Conservation (phyloP, 495 filamentous ascomycete genomes). For the Venustampulla echinocandica region DNA sequence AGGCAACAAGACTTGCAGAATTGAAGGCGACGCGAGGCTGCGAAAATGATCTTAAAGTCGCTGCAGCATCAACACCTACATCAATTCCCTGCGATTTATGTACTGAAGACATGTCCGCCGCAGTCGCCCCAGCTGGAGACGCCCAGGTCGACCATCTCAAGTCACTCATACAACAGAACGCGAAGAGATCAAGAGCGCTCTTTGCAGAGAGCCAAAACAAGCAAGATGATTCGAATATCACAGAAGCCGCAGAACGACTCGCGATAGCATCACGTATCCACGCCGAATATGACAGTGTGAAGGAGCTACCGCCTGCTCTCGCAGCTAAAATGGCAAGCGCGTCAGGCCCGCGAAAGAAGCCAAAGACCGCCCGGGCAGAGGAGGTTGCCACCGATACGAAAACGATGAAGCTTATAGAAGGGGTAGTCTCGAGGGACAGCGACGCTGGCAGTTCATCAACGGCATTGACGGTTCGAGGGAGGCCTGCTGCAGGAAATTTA, state of each 20-base stretch:
- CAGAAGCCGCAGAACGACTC: conserved; percentile 35
- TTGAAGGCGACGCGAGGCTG: conserved; percentile 2
- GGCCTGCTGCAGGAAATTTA: conserved; percentile 20
- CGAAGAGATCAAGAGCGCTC: conserved; percentile 61
- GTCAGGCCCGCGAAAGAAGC: conserved; percentile 46
- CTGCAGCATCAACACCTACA: not conserved
- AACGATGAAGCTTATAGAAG: conserved; percentile 64
- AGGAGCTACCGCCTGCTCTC: conserved; percentile 72
- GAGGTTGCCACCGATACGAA: conserved; percentile 37
- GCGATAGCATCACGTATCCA: conserved; percentile 53
- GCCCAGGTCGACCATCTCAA: conserved; percentile 15
- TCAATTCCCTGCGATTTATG: not conserved
- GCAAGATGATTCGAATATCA: conserved; percentile 25
- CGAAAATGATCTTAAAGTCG: conserved; percentile 1
- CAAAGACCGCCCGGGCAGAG: conserved; percentile 29
- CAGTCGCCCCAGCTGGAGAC: conserved; percentile 20
- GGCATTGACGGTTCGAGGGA: conserved; percentile 47
- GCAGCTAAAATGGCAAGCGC: conserved; percentile 75
- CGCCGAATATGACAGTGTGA: conserved; percentile 74
- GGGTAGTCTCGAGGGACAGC: conserved; percentile 38
- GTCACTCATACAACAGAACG: conserved; percentile 43
- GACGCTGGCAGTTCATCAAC: conserved; percentile 38
- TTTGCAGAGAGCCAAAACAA: conserved; percentile 47
- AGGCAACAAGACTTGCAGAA: not conserved
- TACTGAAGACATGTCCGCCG: conserved; percentile 10